Evolutionary conservation across 129 eudicot species (phyloP).

Genomic region (Lactuca sativa): DNA sequence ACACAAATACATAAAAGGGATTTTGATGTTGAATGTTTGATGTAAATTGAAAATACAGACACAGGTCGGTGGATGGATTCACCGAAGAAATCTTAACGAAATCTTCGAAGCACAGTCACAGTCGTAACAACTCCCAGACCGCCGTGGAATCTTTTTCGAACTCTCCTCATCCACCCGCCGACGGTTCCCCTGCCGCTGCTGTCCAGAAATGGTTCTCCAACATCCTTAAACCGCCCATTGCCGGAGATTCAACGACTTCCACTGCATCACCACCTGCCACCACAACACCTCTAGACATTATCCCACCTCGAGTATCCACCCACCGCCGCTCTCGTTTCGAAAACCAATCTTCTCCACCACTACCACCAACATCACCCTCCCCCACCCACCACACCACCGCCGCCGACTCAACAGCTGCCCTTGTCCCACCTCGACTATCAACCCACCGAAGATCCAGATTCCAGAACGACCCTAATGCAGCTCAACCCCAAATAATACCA

Average conservation of each 20-base stretch:
- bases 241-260: constrained; percentile 15
- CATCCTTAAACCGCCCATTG: constrained; percentile 45
- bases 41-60: constrained; percentile 39
- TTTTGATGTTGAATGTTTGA: no score
- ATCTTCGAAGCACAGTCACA: constrained; percentile 52
- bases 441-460: constrained; percentile 61
- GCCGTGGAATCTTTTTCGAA: constrained; percentile 12
- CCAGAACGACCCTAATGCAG: constrained; percentile 47
- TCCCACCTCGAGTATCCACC: constrained; percentile 51
- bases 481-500: constrained; percentile 41
- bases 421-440: constrained; percentile 60
- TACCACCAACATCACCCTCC: constrained; percentile 32
- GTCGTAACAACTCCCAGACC: constrained; percentile 45
- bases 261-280: constrained; percentile 19
- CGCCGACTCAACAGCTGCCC: constrained; percentile 24
- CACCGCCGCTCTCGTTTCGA: constrained; percentile 56
- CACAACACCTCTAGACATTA: constrained; percentile 32
- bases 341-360: constrained; percentile 36
- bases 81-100: constrained; percentile 67
- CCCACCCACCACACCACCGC: constrained; percentile 39
- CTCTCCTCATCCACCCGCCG: constrained; percentile 27
- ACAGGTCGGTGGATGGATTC: constrained; percentile 56
- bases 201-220: constrained; percentile 73
- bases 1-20: not conserved
- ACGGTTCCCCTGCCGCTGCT: constrained; percentile 40